Base-by-base conservation (phyloP, 2,329 filamentous ascomycete species). In the Ophiostoma novo-ulmi region DNA sequence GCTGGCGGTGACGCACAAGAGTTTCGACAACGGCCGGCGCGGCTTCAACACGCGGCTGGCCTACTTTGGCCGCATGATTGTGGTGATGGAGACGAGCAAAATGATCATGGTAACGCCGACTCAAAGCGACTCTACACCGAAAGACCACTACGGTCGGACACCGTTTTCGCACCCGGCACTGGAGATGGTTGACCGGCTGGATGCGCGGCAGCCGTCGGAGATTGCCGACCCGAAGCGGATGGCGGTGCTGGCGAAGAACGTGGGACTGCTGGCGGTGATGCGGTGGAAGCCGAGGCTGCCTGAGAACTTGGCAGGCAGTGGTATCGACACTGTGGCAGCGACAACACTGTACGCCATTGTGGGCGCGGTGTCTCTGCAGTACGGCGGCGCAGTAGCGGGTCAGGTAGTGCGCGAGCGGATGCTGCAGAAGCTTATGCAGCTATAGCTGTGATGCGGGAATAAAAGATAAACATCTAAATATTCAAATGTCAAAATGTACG, bases 1-100 rank as follows among this genome's bases (percentile, higher is more conserved):
- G 95, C 83, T 98, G 77, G 94, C 94, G 39, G 88, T 99, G 70
- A 99, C 95, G 74, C 95, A 98, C 80, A 98, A 98, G 87, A 97
- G 93, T 81, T 98, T 97, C 78, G 94, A 99, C 78, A 93, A 98
- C 78, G 95, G 94, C 69, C 85, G 93, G 77, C 89, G 94, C 83
- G 94, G 94, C 0, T 97, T 94, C 82, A 99, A 99, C 79, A 94
- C 97, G 77, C 88, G 92, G 73, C 83, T 99, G 80, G 92, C 93
- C n/a, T 93, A 92, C 77, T 83, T 97, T 70, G 94, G 77, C 3
- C 75, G 76, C 41, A 76, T 76, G 69, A 74, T 77, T 14, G 20
- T 78, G 22, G 76, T 75, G 0, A 35, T 76, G 7, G 77, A 78
- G 71, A 72, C 76, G 36, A 76, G 75, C 22, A 74, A 75, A 14